Evolutionary conservation across 768 basidiomycete genomes (phyloP).

Genomic region (Leccinellum luteum): DNA sequence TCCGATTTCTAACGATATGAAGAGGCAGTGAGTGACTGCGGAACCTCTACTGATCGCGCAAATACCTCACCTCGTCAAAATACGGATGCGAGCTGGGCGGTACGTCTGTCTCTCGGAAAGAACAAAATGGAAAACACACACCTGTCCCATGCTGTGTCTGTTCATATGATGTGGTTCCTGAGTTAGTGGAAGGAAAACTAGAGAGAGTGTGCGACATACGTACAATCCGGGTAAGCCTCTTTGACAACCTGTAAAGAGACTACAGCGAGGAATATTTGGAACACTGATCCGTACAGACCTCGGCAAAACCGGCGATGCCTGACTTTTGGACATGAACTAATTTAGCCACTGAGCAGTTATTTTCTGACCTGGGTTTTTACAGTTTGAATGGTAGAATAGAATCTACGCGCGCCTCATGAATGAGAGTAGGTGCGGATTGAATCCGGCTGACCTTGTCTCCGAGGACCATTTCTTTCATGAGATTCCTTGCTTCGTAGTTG

Average conservation of each 20-base stretch:
- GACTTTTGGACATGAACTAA: slow-evolving; percentile 4
- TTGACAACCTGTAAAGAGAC: slow-evolving; percentile 54
- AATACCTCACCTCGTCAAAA: slow-evolving; percentile 58
- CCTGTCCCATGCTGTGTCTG: slow-evolving; percentile 92
- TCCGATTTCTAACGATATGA: slow-evolving; percentile 64
- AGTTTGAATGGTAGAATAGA: slow-evolving; percentile 86
- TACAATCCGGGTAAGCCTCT: slow-evolving; percentile 90
- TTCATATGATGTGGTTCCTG: background rate
- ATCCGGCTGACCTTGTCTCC: slow-evolving; percentile 63
- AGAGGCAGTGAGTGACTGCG: background rate
- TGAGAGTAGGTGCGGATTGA: background rate
- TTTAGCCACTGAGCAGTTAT: background rate
- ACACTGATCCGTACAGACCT: slow-evolving; percentile 43
- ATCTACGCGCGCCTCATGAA: slow-evolving; percentile 45
- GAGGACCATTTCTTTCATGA: slow-evolving; percentile 77
- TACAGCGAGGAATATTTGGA: slow-evolving; percentile 5
- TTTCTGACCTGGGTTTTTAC: slow-evolving; percentile 69
- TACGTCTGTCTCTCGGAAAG: slow-evolving; percentile 7
- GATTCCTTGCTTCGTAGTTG: slow-evolving; percentile 77
- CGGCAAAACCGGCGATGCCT: slow-evolving; percentile 82
- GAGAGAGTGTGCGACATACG: slow-evolving; percentile 28
- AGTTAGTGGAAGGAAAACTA: slow-evolving; percentile 3
- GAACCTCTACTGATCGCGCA: background rate
- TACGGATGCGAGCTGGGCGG: slow-evolving; percentile 68
- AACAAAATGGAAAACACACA: slow-evolving; percentile 34